A percentile compares a stretch with the other conserved stretches of the same genome.
These are phyloP conservation scores for Triadica sebifera DNA, from an alignment of 345 rosid genomes.

Conservation along the genomic window DNA sequence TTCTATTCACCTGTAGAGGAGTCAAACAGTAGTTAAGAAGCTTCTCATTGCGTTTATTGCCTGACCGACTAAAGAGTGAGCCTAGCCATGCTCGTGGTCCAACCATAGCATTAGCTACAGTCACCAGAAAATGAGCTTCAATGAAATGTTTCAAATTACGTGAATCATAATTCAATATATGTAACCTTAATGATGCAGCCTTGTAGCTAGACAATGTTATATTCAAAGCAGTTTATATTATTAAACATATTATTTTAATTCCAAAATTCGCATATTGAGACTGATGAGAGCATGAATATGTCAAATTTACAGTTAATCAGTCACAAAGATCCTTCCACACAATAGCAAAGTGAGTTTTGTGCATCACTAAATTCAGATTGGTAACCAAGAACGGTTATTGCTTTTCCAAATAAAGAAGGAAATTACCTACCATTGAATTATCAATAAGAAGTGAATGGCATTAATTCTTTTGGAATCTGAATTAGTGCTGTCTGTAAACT, in stretches of 20 bases:
- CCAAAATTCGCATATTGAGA: neutral
- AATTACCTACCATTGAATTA: neutral
- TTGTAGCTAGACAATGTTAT: neutral
- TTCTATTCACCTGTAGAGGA: conserved; percentile 62
- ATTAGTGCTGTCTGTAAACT: neutral
- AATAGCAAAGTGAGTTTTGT: neutral
- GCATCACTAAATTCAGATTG: neutral
- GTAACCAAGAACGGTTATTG: neutral
- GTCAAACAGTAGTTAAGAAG: conserved; percentile 47
- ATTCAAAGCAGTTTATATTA: neutral
- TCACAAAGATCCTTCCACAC: neutral
- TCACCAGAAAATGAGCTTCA: conserved; percentile 23
- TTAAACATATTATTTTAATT: neutral
- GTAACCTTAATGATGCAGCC: neutral
- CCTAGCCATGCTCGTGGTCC: conserved; percentile 93
- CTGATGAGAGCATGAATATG: neutral
- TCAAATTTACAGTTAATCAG: neutral
- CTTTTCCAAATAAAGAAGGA: neutral
- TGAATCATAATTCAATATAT: neutral
- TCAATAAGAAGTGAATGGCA: neutral
- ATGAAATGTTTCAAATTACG: conserved; percentile 1
- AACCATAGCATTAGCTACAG: conserved; percentile 85
- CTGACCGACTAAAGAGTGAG: conserved; percentile 69
- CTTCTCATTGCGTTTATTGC: conserved; percentile 54
- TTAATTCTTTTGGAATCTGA: too few relatives aligned